These are phyloP conservation scores for Geranomyces michiganensis DNA, from an alignment of 192 early-diverging fungal genomes.

Conservation along the genomic window DNA sequence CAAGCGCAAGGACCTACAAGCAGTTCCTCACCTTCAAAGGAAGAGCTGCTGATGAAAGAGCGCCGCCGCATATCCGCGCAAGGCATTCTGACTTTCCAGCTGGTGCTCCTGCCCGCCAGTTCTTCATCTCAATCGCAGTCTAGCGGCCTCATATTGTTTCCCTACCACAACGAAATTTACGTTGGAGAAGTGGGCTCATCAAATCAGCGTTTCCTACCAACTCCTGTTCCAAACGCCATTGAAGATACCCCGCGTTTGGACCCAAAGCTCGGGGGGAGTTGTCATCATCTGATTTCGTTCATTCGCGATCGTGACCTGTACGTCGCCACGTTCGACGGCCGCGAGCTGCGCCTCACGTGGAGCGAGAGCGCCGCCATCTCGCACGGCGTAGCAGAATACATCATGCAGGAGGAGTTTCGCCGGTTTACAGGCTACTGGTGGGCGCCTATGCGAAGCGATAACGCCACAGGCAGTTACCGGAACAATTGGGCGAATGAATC, in stretches of 20 bases:
- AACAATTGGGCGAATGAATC: too few relatives aligned
- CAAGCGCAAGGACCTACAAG: constrained; percentile 10
- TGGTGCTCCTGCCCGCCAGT: background rate
- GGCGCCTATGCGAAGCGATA: constrained; percentile 11
- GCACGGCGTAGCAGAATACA: constrained; percentile 69
- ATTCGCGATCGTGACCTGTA: constrained; percentile 67
- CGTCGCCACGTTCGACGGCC: constrained; percentile 53
- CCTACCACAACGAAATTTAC: constrained; percentile 39
- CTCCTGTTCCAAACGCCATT: background rate
- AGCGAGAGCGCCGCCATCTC: constrained; percentile 51
- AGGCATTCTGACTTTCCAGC: constrained; percentile 45
- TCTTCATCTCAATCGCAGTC: background rate
- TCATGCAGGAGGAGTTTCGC: constrained; percentile 78
- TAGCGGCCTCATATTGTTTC: constrained; percentile 36
- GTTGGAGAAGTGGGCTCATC: constrained; percentile 21
- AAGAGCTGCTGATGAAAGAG: constrained; percentile 47
- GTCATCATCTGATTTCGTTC: constrained; percentile 57
- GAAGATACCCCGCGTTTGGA: constrained; percentile 35
- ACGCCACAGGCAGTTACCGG: too few relatives aligned
- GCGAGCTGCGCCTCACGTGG: constrained; percentile 64
- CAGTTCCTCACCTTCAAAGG: constrained; percentile 17
- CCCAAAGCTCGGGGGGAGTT: constrained; percentile 61
- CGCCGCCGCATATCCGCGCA: constrained; percentile 51
- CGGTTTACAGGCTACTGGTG: constrained; percentile 68
- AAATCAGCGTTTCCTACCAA: background rate